Percentiles rank a stretch among this genome's conserved stretches.
phyloP scores from a whole-genome alignment of 306 rosid genomes.

The Medicago truncatula region DNA sequence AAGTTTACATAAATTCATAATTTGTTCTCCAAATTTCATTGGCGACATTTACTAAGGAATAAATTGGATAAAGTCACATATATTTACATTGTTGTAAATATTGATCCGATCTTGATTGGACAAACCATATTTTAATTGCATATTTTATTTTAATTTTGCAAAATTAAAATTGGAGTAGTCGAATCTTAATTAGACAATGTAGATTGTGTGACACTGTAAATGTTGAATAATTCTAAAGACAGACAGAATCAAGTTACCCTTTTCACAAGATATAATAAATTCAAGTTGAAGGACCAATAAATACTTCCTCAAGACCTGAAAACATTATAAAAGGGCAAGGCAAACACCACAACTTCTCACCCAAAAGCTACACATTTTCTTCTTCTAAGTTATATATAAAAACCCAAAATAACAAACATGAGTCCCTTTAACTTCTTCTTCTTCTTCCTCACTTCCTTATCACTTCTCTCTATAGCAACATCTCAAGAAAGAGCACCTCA shows the following conservation, averaged over 20 bases:
- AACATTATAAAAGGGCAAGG: conserved; percentile 57
- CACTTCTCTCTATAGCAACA: conserved; percentile 46
- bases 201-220: neutral
- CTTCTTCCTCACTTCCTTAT: conserved; percentile 52
- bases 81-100: too few relatives aligned
- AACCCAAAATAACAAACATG: conserved; percentile 46
- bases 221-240: neutral
- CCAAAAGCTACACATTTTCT: conserved; percentile 35
- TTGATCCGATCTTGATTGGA: too few relatives aligned
- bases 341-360: conserved; percentile 49
- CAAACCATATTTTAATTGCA: too few relatives aligned
- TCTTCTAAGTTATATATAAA: conserved; percentile 36
- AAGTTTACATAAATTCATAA: too few relatives aligned
- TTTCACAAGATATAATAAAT: conserved; percentile 53
- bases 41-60: too few relatives aligned
- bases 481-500: conserved; percentile 82
- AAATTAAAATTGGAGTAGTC: neutral
- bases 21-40: too few relatives aligned
- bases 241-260: neutral
- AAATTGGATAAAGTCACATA: too few relatives aligned
- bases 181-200: neutral
- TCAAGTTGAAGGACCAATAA: conserved; percentile 67
- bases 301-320: conserved; percentile 38
- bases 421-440: conserved; percentile 38
- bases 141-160: too few relatives aligned